A percentile compares a stretch with the other conserved stretches of the same genome.
Evolutionary conservation across 108 stramenopile genomes (phyloP).

Genomic region (Schizochytrium sp.): DNA sequence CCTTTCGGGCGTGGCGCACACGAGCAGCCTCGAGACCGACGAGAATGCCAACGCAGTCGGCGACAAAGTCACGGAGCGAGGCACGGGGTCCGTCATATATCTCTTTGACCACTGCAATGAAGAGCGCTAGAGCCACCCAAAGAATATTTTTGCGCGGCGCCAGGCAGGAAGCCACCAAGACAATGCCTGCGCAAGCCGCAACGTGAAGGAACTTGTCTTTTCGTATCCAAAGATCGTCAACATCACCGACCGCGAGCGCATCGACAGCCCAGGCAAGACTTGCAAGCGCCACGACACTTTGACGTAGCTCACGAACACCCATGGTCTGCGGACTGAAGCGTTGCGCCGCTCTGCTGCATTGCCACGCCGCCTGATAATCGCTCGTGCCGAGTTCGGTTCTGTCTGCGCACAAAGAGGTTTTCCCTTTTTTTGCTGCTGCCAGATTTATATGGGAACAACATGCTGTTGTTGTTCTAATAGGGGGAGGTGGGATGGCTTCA

Average conservation of each 20-base stretch:
- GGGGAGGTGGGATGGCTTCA: too few species aligned
- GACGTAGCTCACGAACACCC: too few species aligned
- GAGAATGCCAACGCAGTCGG: not conserved
- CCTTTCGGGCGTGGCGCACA: too few species aligned
- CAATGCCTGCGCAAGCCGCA: not conserved
- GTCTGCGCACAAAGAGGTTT: too few species aligned
- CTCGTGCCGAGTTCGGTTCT: too few species aligned
- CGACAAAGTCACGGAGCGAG: not conserved
- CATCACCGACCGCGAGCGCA: not conserved
- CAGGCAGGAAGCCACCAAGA: not conserved
- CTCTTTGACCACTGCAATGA: not conserved
- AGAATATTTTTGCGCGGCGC: not conserved
- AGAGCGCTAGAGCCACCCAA: not conserved
- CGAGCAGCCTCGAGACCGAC: not conserved
- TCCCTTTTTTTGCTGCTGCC: too few species aligned
- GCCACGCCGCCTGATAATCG: too few species aligned
- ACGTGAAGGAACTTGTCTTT: not conserved
- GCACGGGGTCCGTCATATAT: not conserved
- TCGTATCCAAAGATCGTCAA: not conserved
- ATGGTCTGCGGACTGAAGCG: too few species aligned
- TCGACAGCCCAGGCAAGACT: not conserved
- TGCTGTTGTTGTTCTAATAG: too few species aligned
- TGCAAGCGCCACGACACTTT: too few species aligned
- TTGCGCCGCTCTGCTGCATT: too few species aligned
- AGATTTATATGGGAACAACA: too few species aligned